These are phyloP conservation scores for Thermomyces lanuginosus DNA, from an alignment of 2,329 filamentous ascomycete genomes.

Conservation along the genomic window DNA sequence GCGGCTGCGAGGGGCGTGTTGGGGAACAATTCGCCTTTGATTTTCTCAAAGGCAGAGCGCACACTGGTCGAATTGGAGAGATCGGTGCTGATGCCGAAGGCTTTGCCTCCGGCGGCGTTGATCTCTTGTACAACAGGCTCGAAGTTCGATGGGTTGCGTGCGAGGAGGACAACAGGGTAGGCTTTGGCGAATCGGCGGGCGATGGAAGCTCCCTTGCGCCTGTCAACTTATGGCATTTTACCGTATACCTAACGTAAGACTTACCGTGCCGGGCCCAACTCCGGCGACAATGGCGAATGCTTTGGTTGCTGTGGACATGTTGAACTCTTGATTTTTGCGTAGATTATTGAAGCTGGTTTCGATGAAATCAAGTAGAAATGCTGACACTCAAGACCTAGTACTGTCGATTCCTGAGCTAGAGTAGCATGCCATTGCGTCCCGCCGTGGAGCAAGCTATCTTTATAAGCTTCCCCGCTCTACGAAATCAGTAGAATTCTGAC, in stretches of 20 bases:
- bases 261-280: conserved; percentile 31
- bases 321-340: too few species aligned
- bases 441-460: too few species aligned
- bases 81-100: conserved; percentile 45
- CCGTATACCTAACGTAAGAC: too few species aligned
- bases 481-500: too few species aligned
- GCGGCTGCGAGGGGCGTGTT: conserved; percentile 34
- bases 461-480: too few species aligned
- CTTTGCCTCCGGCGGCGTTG: conserved; percentile 40
- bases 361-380: too few species aligned
- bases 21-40: conserved; percentile 36
- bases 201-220: conserved; percentile 43
- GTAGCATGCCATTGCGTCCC: too few species aligned
- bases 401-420: too few species aligned
- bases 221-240: too few species aligned
- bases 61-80: conserved; percentile 38
- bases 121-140: conserved; percentile 42
- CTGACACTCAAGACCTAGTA: too few species aligned
- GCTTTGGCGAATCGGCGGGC: conserved; percentile 42
- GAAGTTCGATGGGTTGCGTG: conserved; percentile 42
- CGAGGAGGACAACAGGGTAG: conserved; percentile 45
- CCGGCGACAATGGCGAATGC: conserved; percentile 31
- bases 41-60: conserved; percentile 36
- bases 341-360: too few species aligned
- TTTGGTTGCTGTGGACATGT: conserved; percentile 19